These are phyloP conservation scores for Priceomyces fermenticarens DNA, from an alignment of 805 yeast species.

Conservation along the genomic window DNA sequence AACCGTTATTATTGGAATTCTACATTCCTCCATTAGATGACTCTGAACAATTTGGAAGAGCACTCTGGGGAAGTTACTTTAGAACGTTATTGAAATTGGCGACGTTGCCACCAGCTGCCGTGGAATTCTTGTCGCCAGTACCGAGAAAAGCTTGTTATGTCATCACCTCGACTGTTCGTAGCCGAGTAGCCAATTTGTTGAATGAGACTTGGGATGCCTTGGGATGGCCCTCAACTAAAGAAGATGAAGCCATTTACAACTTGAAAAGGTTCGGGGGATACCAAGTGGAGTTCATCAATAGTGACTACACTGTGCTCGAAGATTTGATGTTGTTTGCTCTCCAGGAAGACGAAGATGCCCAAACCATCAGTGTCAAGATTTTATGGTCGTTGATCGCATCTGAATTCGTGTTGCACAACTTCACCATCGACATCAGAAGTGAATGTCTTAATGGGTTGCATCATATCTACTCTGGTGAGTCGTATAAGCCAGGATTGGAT, in stretches of 20 bases:
- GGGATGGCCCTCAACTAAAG: conserved; percentile 60
- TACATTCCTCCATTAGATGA: conserved; percentile 52
- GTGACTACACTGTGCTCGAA: conserved; percentile 57
- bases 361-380: conserved; percentile 59
- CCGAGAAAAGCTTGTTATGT: conserved; percentile 68
- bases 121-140: conserved; percentile 67
- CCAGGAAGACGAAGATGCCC: conserved; percentile 62
- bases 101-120: conserved; percentile 63
- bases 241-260: conserved; percentile 56
- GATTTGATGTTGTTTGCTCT: conserved; percentile 66
- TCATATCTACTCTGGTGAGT: conserved; percentile 55
- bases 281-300: conserved; percentile 61
- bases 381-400: conserved; percentile 71
- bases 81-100: conserved; percentile 56
- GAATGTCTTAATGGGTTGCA: conserved; percentile 64
- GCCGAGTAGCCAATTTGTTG: conserved; percentile 53
- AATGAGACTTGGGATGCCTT: conserved; percentile 70
- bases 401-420: conserved; percentile 59
- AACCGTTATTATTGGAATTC: conserved; percentile 45
- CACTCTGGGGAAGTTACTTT: conserved; percentile 67
- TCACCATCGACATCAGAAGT: conserved; percentile 56
- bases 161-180: conserved; percentile 62
- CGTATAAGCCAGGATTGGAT: conserved; percentile 51
- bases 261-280: conserved; percentile 63
- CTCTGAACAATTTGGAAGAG: conserved; percentile 53